Evolutionary conservation across 2,329 filamentous ascomycete species (phyloP).

Genomic region (Dothideomycetes sp.): DNA sequence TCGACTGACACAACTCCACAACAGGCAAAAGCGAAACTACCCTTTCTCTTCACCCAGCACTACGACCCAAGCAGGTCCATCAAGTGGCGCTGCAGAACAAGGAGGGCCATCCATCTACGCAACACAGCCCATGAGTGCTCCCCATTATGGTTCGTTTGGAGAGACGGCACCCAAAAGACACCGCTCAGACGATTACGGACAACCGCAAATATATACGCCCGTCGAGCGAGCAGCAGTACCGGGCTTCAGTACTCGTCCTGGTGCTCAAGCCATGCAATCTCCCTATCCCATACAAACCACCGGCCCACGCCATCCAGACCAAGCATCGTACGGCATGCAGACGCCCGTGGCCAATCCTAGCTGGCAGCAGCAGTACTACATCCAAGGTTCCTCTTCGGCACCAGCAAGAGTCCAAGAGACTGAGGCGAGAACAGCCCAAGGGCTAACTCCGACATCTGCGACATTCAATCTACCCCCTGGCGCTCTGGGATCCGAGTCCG

Average conservation of each 20-base stretch:
- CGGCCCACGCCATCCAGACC: conserved; percentile 4
- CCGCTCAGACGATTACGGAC: conserved; percentile 4
- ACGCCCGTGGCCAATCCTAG: neutral
- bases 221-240: conserved; percentile 1
- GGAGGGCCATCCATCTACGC: neutral
- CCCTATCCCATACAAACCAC: neutral
- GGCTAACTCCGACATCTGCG: neutral
- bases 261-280: neutral
- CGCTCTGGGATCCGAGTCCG: neutral
- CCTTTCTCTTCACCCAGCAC: neutral
- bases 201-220: neutral
- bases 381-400: neutral
- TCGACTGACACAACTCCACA: too few relatives aligned
- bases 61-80: conserved; percentile 9
- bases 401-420: neutral
- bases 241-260: conserved; percentile 1
- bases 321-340: conserved; percentile 2
- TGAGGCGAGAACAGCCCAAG: neutral
- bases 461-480: neutral
- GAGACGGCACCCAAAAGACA: conserved; percentile 6
- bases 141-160: neutral
- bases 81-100: neutral
- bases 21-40: conserved; percentile 7
- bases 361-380: neutral
- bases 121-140: neutral